Evolutionary conservation across 169 alveolate genomes (phyloP).

Genomic region (Plasmodium cynomolgi): DNA sequence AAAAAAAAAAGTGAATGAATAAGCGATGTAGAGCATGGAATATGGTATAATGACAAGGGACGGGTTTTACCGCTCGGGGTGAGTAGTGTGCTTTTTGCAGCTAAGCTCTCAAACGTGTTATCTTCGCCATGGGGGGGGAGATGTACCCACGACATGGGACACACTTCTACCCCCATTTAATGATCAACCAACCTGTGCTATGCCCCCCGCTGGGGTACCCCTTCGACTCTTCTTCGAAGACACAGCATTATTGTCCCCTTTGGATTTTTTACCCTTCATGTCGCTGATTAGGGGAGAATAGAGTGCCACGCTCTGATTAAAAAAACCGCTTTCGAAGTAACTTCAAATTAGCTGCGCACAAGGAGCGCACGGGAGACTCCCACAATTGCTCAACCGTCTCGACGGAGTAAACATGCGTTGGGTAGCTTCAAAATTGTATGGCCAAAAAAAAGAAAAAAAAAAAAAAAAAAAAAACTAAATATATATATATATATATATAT

Average conservation of each 20-base stretch:
- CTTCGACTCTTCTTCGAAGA: neutral
- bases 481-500: too few relatives aligned
- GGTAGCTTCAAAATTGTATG: neutral
- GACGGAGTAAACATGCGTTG: neutral
- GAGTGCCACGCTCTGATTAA: neutral
- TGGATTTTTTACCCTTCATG: conserved; percentile 1
- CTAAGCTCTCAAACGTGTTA: neutral
- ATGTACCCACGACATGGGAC: neutral
- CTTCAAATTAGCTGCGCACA: neutral
- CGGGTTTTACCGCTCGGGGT: neutral
- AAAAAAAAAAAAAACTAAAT: neutral
- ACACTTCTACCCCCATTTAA: neutral
- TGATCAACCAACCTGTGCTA: neutral
- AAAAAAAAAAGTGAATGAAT: conserved; percentile 1
- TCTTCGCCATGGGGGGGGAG: neutral
- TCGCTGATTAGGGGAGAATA: neutral
- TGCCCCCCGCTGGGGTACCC: neutral
- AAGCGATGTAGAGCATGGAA: neutral
- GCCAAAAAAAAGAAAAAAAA: neutral
- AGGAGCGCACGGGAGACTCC: neutral
- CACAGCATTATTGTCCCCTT: neutral
- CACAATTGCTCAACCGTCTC: neutral
- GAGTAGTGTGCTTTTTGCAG: neutral
- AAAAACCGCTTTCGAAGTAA: neutral
- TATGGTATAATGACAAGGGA: neutral